Base-by-base conservation (phyloP, 108 stramenopile species). In the Stephanodiscus triporus region DNA sequence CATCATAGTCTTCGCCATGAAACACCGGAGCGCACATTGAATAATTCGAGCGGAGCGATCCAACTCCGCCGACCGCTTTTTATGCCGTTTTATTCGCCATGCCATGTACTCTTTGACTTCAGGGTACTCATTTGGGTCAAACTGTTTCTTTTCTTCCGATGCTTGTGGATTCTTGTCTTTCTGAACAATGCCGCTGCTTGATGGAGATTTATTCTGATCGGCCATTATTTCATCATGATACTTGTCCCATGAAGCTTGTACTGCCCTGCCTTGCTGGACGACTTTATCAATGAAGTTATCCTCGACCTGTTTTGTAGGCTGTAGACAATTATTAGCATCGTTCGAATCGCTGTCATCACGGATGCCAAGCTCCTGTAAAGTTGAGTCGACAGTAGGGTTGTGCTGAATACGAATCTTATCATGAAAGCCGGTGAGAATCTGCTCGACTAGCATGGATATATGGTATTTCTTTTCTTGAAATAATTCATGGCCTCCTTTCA, bases 41-140 rank as follows among this genome's bases (percentile, higher is more conserved):
- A 96, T 87, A 8, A 79, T 50, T 13, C 30, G 30, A 17, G 91
- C 93, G 8, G 89, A 87, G 6, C 57, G 61, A 36, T 92, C 89
- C 14, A 96, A 63, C 17, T 82, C 73, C 16, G 76, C 72, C 43
- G 93, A 78, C 9, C 92, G 83, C 80, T 91, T 93, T 58, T 84
- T 85, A 60, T 96, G 94, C 13, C 95, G 74, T 66, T 77, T 82
- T 34, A 96, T 68, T 36, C 95, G 84, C 95, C 95, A 96, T 9
- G 71, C 65, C 95, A 96, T 96, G 87, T 91, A 94, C 75, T 96
- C 95, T 19, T 53, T 47, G 1, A 92, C 88, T 79, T 94, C 94
- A 13, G 94, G 92, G 49, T 84, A 88, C 11, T 84, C 86, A 55
- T 87, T 82, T 4, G 88, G 82, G 65, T 86, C 70, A 40, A 73